Conservation (phyloP, 352 stramenopile species). For the Phytophthora capsici region DNA sequence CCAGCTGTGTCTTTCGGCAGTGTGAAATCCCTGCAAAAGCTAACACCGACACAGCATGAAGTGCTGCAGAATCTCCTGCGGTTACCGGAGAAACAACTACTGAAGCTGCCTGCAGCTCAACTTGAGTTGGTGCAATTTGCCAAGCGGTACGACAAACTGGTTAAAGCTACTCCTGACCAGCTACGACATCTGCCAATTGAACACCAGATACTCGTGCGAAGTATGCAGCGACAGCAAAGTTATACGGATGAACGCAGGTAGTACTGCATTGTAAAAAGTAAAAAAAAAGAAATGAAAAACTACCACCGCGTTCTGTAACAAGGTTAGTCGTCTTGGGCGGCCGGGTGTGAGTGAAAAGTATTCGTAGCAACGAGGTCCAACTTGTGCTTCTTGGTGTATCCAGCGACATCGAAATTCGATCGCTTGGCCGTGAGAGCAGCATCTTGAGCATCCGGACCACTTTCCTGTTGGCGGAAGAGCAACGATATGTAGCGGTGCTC, state of each 20-base stretch:
- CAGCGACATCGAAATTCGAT: slow-evolving; percentile 55
- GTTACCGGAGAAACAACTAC: slow-evolving; percentile 43
- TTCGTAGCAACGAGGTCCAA: slow-evolving; percentile 40
- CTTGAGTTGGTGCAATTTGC: slow-evolving; percentile 62
- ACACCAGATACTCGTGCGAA: slow-evolving; percentile 52
- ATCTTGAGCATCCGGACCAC: slow-evolving; percentile 13
- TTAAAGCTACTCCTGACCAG: slow-evolving; percentile 40
- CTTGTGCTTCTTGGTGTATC: slow-evolving; percentile 39
- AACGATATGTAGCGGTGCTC: slow-evolving; percentile 65
- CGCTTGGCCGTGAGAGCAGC: slow-evolving; percentile 39
- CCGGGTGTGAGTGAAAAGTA: slow-evolving; percentile 56
- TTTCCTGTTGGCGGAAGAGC: slow-evolving; percentile 47
- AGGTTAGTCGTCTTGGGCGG: slow-evolving; percentile 22
- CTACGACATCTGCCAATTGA: slow-evolving; percentile 40
- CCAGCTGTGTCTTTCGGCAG: neutral
- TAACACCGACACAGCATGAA: slow-evolving; percentile 43
- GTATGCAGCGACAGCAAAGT: slow-evolving; percentile 34
- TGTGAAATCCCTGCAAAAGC: slow-evolving; percentile 22
- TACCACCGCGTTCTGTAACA: no score
- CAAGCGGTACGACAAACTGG: slow-evolving; percentile 56
- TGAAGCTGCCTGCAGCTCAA: slow-evolving; percentile 43
- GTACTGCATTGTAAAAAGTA: slow-evolving; percentile 13
- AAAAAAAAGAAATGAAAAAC: slow-evolving; percentile 2
- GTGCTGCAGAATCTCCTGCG: slow-evolving; percentile 48
- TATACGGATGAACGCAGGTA: slow-evolving; percentile 12